These are phyloP conservation scores for Rhodotorula taiwanensis DNA, from an alignment of 768 basidiomycete genomes.

Conservation along the genomic window DNA sequence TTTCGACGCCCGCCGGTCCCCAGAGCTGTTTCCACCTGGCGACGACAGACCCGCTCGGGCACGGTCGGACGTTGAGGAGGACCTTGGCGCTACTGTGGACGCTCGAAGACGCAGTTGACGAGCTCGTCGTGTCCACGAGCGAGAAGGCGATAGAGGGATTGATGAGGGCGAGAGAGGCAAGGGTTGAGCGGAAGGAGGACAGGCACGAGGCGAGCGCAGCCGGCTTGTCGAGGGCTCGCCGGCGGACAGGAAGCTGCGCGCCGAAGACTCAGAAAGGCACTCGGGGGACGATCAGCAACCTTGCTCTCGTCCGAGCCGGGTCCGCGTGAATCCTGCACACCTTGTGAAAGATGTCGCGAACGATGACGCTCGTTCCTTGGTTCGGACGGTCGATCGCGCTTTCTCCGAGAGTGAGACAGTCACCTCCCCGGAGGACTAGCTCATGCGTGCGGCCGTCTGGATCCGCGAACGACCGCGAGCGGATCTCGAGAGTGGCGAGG, in stretches of 20 bases:
- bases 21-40: constrained; percentile 33
- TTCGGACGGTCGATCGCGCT: neutral
- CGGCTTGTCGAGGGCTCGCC: constrained; percentile 12
- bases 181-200: neutral
- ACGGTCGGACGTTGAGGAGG: neutral
- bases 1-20: constrained; percentile 26
- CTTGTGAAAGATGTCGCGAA: constrained; percentile 86
- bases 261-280: too few species aligned
- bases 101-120: neutral
- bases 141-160: constrained; percentile 22
- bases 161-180: constrained; percentile 18
- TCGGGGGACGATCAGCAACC: too few species aligned
- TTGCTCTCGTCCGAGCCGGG: too few species aligned
- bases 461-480: constrained; percentile 55
- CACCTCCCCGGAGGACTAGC: constrained; percentile 52
- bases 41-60: constrained; percentile 7
- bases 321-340: constrained; percentile 5
- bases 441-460: constrained; percentile 56
- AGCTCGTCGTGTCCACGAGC: constrained; percentile 14
- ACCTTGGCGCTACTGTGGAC: neutral
- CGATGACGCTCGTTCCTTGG: constrained; percentile 56
- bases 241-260: constrained; percentile 29
- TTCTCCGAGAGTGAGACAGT: constrained; percentile 1
- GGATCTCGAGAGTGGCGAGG: constrained; percentile 71
- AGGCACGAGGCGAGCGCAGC: constrained; percentile 2